These are phyloP conservation scores for Parascedosporium putredinis DNA, from an alignment of 2,329 filamentous ascomycete species.

Conservation along the genomic window DNA sequence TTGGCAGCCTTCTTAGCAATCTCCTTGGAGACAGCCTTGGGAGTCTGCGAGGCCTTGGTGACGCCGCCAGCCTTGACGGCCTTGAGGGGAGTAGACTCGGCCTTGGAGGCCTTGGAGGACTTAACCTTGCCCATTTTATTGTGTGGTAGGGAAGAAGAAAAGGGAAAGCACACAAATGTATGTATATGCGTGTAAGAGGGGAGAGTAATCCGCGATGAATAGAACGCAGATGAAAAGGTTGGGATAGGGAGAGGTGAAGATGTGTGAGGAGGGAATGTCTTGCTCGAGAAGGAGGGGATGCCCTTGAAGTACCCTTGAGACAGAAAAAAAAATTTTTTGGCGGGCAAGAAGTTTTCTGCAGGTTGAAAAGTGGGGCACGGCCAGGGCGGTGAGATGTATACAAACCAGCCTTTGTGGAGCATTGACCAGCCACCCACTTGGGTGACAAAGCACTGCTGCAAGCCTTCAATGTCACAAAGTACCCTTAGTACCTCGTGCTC, in stretches of 20 bases:
- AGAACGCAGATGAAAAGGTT: constrained; percentile 14
- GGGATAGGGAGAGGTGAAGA: constrained; percentile 11
- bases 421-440: not conserved
- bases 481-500: not conserved
- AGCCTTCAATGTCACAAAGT: too few relatives aligned
- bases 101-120: constrained; percentile 46
- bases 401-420: too few relatives aligned
- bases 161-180: constrained; percentile 11
- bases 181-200: constrained; percentile 7
- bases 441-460: too few relatives aligned
- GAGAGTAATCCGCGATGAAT: not conserved
- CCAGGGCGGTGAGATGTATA: constrained; percentile 7
- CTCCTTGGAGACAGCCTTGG: constrained; percentile 58
- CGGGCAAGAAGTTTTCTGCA: constrained; percentile 19
- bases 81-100: constrained; percentile 31
- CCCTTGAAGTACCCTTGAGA: constrained; percentile 7
- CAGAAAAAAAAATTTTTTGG: constrained; percentile 9
- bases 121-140: constrained; percentile 59
- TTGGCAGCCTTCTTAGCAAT: constrained; percentile 51
- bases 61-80: constrained; percentile 56
- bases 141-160: constrained; percentile 10
- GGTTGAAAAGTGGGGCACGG: constrained; percentile 22
- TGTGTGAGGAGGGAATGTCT: constrained; percentile 11
- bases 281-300: constrained; percentile 5
- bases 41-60: constrained; percentile 55